Percentiles rank a stretch among this genome's conserved stretches.
phyloP scores from a whole-genome alignment of 371 early-diverging fungal genomes.

The Mucor indicus region DNA sequence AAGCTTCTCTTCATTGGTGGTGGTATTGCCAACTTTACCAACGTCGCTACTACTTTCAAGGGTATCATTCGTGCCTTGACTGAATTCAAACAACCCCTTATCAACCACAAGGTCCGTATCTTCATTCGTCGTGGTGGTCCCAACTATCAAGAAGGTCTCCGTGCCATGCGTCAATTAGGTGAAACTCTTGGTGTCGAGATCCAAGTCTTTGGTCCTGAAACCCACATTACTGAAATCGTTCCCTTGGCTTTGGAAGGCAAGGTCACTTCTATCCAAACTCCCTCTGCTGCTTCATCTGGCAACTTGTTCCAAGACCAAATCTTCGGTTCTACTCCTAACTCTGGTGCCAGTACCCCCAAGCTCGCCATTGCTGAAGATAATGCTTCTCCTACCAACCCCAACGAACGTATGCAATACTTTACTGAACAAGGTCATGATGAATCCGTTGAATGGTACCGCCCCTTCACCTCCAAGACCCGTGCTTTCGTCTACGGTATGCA shows the following conservation, averaged over 20 bases:
- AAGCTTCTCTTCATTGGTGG: slow-evolving; percentile 97
- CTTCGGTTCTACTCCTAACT: slow-evolving; percentile 41
- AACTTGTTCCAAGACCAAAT: slow-evolving; percentile 65
- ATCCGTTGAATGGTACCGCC: slow-evolving; percentile 61
- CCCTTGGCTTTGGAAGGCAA: slow-evolving; percentile 84
- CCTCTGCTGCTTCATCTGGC: slow-evolving; percentile 52
- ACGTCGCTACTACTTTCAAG: slow-evolving; percentile 98
- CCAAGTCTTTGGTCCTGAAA: slow-evolving; percentile 96
- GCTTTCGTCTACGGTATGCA: slow-evolving; percentile 98
- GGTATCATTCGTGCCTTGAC: slow-evolving; percentile 94
- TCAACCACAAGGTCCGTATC: slow-evolving; percentile 86
- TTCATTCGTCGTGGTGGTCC: slow-evolving; percentile 98
- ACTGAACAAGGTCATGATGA: slow-evolving; percentile 19
- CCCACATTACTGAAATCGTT: slow-evolving; percentile 96
- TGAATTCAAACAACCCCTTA: slow-evolving; percentile 86
- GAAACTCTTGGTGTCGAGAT: slow-evolving; percentile 91
- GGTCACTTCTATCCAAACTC: slow-evolving; percentile 14
- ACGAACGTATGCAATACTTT: slow-evolving; percentile 61
- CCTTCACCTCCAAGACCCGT: slow-evolving; percentile 90
- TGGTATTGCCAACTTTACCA: slow-evolving; percentile 99
- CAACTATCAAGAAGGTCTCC: slow-evolving; percentile 98
- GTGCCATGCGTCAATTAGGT: slow-evolving; percentile 91
- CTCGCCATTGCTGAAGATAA: slow-evolving; percentile 36
- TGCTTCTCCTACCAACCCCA: slow-evolving; percentile 38
- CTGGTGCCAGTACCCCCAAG: slow-evolving; percentile 36